Evolutionary conservation across 2,329 filamentous ascomycete species (phyloP).

Genomic region (Scedosporium minutisporum): DNA sequence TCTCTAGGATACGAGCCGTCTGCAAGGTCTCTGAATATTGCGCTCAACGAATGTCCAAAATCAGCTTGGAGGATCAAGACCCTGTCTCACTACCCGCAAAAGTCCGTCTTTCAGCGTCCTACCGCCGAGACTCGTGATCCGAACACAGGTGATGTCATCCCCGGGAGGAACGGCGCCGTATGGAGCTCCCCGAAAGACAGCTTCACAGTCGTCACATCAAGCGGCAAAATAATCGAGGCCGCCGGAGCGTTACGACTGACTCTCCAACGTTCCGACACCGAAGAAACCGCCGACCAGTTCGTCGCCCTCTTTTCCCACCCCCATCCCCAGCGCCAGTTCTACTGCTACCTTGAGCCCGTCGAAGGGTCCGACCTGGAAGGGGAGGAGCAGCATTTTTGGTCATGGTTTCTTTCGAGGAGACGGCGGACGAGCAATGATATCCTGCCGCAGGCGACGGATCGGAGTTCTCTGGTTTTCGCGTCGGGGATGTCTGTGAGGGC

Average conservation of each 20-base stretch:
- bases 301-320: conserved; percentile 3
- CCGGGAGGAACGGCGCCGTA: conserved; percentile 6
- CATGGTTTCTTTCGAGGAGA: background rate
- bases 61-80: conserved; percentile 4
- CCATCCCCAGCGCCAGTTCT: background rate
- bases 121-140: background rate
- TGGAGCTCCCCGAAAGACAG: conserved; percentile 3
- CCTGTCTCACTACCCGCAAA: conserved; percentile 9
- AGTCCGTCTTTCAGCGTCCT: conserved; percentile 7
- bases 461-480: background rate
- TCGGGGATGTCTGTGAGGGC: background rate
- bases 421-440: background rate
- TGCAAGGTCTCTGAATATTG: background rate
- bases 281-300: background rate
- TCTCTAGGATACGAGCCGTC: background rate
- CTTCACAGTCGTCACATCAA: background rate
- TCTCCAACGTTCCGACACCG: background rate
- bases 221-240: background rate
- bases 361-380: background rate
- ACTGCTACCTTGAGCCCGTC: conserved; percentile 4
- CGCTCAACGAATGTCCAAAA: background rate
- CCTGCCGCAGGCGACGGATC: background rate
- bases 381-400: background rate
- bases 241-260: background rate
- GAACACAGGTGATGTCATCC: background rate